These are phyloP conservation scores for Aspergillus aculeatus DNA, from an alignment of 2,329 filamentous ascomycete species.

Conservation along the genomic window DNA sequence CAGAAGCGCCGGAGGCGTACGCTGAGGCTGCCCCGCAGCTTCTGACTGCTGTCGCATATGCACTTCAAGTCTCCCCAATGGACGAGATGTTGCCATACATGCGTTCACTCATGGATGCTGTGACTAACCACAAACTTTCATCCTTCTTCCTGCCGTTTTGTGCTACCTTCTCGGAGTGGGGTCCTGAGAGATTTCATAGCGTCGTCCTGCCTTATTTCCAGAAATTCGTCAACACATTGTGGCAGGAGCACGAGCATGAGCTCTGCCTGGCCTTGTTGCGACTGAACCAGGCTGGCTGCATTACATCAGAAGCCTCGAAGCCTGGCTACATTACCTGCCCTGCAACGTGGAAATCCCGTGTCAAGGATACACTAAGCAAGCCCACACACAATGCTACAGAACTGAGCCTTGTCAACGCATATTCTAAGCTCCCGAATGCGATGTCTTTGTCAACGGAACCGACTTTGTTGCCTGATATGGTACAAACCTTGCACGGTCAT, in stretches of 20 bases:
- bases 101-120: constrained; percentile 61
- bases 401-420: constrained; percentile 65
- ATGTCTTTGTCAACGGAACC: constrained; percentile 59
- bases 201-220: constrained; percentile 81
- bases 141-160: constrained; percentile 82
- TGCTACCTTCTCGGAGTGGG: constrained; percentile 72
- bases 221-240: constrained; percentile 74
- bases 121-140: constrained; percentile 66
- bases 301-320: constrained; percentile 51
- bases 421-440: constrained; percentile 62
- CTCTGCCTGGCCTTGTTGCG: constrained; percentile 68
- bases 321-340: constrained; percentile 44
- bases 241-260: constrained; percentile 66
- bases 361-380: constrained; percentile 65
- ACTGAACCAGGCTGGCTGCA: constrained; percentile 50
- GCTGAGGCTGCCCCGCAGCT: constrained; percentile 33
- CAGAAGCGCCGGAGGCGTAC: constrained; percentile 24
- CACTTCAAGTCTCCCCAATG: constrained; percentile 74
- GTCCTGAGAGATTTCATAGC: constrained; percentile 70
- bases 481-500: constrained; percentile 64
- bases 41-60: constrained; percentile 57
- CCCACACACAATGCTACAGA: constrained; percentile 51
- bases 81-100: constrained; percentile 73
- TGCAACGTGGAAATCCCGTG: constrained; percentile 65
- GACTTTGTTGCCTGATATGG: constrained; percentile 65